Evolutionary conservation across 768 basidiomycete species (phyloP).

Genomic region (Ramaria sp.): DNA sequence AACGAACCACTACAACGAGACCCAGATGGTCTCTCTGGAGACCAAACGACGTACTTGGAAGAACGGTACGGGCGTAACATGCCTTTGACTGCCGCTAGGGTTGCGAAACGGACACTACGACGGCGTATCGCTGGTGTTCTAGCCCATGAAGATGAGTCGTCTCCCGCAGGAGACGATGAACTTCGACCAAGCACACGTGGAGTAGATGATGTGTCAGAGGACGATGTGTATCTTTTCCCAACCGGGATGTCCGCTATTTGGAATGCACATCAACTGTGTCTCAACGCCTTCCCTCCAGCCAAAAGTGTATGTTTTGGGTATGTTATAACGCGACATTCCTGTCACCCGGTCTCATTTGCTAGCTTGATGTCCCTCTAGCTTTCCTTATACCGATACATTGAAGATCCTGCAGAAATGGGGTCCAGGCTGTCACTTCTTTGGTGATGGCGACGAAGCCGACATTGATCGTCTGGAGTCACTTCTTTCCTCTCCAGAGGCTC

Average conservation of each 20-base stretch:
- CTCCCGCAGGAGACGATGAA: constrained; percentile 10
- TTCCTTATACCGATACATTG: constrained; percentile 42
- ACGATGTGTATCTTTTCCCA: constrained; percentile 41
- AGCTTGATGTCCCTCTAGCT: constrained; percentile 19
- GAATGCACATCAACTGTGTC: constrained; percentile 33
- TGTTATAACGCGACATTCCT: neutral
- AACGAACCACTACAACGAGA: neutral
- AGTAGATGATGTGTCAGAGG: constrained; percentile 26
- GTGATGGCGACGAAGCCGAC: constrained; percentile 30
- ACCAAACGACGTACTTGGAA: constrained; percentile 73
- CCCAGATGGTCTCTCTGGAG: constrained; percentile 43
- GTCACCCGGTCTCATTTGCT: too few relatives aligned
- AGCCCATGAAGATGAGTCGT: constrained; percentile 16
- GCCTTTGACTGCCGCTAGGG: constrained; percentile 27
- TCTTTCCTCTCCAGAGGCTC: constrained; percentile 19
- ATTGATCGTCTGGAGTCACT: constrained; percentile 23
- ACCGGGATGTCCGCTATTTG: constrained; percentile 46
- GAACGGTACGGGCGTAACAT: constrained; percentile 89
- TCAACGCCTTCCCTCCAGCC: constrained; percentile 19
- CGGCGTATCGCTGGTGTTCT: constrained; percentile 36
- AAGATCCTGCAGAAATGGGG: constrained; percentile 44
- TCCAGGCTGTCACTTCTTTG: constrained; percentile 38
- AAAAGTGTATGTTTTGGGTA: constrained; percentile 39
- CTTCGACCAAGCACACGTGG: constrained; percentile 17
- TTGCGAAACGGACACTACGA: constrained; percentile 37